phyloP scores from a whole-genome alignment of 2,329 filamentous ascomycete genomes.

The Fusarium metavorans region DNA sequence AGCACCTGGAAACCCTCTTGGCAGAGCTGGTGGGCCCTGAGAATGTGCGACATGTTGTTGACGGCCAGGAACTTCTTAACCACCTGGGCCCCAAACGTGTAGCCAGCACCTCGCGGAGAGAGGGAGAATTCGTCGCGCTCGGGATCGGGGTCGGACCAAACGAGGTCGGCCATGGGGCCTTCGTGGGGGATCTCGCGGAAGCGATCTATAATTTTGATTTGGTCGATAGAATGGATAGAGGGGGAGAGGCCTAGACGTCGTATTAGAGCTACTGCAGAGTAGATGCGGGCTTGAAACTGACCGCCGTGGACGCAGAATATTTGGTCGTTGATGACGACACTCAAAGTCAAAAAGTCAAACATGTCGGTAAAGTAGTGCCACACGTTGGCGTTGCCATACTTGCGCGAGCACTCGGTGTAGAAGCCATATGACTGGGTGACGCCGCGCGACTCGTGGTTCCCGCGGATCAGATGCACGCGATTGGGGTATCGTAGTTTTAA shows the following conservation, averaged over 20 bases:
- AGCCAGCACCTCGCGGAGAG: conserved; percentile 91
- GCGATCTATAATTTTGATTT: conserved; percentile 99
- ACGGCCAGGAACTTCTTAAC: conserved; percentile 98
- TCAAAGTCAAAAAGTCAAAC: conserved; percentile 98
- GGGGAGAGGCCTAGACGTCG: conserved; percentile 75
- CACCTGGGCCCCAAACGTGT: conserved; percentile 97
- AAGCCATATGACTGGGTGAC: conserved; percentile 99
- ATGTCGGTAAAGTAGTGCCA: conserved; percentile 99
- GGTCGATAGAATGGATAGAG: conserved; percentile 97
- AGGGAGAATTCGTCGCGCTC: conserved; percentile 97
- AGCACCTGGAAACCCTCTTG: conserved; percentile 98
- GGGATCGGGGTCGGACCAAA: conserved; percentile 98
- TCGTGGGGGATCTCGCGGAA: conserved; percentile 99
- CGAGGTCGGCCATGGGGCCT: conserved; percentile 98
- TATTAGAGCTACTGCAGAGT: conserved; percentile 5
- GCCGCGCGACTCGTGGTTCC: conserved; percentile 97
- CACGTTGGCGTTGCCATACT: conserved; percentile 98
- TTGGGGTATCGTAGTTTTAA: conserved; percentile 96
- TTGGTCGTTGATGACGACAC: conserved; percentile 97
- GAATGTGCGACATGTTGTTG: conserved; percentile 97
- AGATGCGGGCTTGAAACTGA: conserved; percentile 42
- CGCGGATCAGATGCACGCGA: conserved; percentile 94
- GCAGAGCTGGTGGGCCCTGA: conserved; percentile 97
- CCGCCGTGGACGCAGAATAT: conserved; percentile 99
- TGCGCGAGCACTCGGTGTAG: conserved; percentile 97